Conservation (phyloP, 805 yeast genomes). For the Yarrowia sp. region DNA sequence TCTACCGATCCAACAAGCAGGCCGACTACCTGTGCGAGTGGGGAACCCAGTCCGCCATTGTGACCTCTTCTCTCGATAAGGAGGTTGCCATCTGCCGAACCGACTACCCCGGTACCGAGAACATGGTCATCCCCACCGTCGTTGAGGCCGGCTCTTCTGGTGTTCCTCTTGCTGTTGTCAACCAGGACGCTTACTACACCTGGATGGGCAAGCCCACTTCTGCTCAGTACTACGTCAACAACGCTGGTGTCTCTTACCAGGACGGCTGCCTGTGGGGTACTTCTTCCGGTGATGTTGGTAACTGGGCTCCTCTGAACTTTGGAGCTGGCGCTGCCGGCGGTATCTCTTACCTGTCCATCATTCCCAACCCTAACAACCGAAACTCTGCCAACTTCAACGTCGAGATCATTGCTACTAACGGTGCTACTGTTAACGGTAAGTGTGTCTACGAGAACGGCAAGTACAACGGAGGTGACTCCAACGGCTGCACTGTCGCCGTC, state of each 20-base stretch:
- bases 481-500: slow-evolving; percentile 95
- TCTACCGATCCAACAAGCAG: slow-evolving; percentile 78
- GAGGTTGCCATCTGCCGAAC: slow-evolving; percentile 94
- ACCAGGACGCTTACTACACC: slow-evolving; percentile 74
- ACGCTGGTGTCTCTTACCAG: slow-evolving; percentile 88
- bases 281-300: slow-evolving; percentile 80
- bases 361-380: slow-evolving; percentile 92
- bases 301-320: slow-evolving; percentile 96
- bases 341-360: slow-evolving; percentile 81
- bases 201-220: slow-evolving; percentile 88
- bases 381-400: slow-evolving; percentile 74
- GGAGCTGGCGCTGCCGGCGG: slow-evolving; percentile 88
- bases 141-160: slow-evolving; percentile 69
- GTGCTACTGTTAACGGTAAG: slow-evolving; percentile 68
- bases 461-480: slow-evolving; percentile 69
- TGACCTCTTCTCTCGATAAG: slow-evolving; percentile 66
- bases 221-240: slow-evolving; percentile 95
- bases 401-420: slow-evolving; percentile 76
- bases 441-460: slow-evolving; percentile 83
- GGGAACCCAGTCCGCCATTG: slow-evolving; percentile 77
- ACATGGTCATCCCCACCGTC: slow-evolving; percentile 94
- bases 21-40: slow-evolving; percentile 80
- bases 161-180: slow-evolving; percentile 75
- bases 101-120: slow-evolving; percentile 99
- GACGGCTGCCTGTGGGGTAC: slow-evolving; percentile 97